Evolutionary conservation across 371 early-diverging fungal species (phyloP).

Genomic region (Lichtheimia hyalospora): DNA sequence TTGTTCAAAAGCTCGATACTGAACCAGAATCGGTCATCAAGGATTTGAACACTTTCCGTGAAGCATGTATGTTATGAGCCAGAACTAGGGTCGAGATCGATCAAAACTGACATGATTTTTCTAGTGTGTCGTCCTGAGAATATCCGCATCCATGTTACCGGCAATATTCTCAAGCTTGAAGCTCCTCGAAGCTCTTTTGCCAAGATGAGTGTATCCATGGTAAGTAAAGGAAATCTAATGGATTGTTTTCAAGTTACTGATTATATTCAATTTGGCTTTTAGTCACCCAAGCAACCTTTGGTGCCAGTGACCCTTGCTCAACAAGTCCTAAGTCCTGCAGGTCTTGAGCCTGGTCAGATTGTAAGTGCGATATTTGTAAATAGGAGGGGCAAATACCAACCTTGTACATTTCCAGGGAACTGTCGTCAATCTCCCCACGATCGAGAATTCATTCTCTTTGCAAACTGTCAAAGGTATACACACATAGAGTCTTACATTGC

Average conservation of each 20-base stretch:
- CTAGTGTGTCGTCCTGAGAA: conserved; percentile 58
- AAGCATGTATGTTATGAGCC: conserved; percentile 41
- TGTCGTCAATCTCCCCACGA: conserved; percentile 59
- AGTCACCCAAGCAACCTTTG: conserved; percentile 12
- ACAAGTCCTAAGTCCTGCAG: conserved; percentile 50
- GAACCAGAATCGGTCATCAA: conserved; percentile 47
- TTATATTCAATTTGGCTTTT: background rate
- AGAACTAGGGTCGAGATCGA: background rate
- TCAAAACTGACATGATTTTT: background rate
- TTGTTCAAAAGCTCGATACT: conserved; percentile 50
- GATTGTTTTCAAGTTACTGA: background rate
- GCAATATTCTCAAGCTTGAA: conserved; percentile 54
- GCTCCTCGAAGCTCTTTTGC: conserved; percentile 49
- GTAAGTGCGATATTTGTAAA: conserved; percentile 14
- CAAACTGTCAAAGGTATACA: conserved; percentile 39
- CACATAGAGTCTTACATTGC: background rate
- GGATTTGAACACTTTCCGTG: conserved; percentile 56
- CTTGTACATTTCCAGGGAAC: conserved; percentile 26
- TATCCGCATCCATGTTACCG: conserved; percentile 61
- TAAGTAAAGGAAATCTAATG: background rate
- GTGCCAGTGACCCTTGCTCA: conserved; percentile 52
- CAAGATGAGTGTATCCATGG: conserved; percentile 27
- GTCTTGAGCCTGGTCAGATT: conserved; percentile 52
- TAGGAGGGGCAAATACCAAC: no score
- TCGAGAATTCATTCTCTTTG: conserved; percentile 61